Evolutionary conservation across 2,329 filamentous ascomycete genomes (phyloP), one percentile per base, ranked within the genome.

Genomic region (Trichoderma atrobrunneum): DNA sequence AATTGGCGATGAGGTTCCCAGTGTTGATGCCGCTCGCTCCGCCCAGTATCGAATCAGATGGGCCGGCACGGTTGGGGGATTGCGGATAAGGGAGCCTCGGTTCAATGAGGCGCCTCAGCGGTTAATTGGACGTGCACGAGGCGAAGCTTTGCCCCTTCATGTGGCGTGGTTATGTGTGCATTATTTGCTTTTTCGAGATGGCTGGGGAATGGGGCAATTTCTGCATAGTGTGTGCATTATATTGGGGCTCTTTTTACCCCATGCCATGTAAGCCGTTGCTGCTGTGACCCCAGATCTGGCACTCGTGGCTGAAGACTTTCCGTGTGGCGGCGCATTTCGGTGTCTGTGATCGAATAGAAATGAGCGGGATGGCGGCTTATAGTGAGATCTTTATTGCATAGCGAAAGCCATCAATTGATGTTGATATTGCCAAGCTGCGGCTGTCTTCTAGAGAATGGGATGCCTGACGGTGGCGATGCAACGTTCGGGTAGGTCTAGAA

Each of bases 1-100:
- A 67, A 57, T 57, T 28, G 51, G 18, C 28, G 34, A 59, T 34
- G 24, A 43, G n/a, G 18, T 57, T 56, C 54, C 56, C 36, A 36
- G 32, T 43, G 32, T 43, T 30, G 32, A 18, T 43, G 51, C 54
- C 34, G 54, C 65, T 68, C 65, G 54, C 66, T 69, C 56, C 66
- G 66, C 66, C 54, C 56, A 61, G 54, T 60, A 69, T 69, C 66
- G 56, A 69, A 69, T 61, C 66, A 34, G 39, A 69, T n/a, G 36
- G n/a, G 26, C 64, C 32, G 64, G 64, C 64, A 67, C 64, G 64
- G 51, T 67, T 59, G 48, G 18, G 32, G 18, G 18, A 30, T 59
- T 43, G 48, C 51, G 51, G 64, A 59, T 67, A 67, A 67, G 51
- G 64, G 57, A 67, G 64, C 64, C 64, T 67, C 64, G 64, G 64